Conservation (phyloP, 2,329 filamentous ascomycete species). For the Epichloe baconii region DNA sequence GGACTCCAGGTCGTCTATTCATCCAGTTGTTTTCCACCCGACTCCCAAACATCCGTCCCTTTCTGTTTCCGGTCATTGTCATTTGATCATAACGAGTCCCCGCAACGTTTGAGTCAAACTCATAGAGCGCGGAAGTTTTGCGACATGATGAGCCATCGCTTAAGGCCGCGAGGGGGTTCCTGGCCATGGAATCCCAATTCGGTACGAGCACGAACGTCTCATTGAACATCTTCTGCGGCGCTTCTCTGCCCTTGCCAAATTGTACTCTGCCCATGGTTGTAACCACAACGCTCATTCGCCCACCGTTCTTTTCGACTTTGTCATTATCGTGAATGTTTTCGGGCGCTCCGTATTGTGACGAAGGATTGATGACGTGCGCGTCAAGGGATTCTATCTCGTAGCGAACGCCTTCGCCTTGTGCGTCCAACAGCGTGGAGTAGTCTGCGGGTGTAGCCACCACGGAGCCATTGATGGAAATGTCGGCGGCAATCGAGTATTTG, state of each 20-base stretch:
- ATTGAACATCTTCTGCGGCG: constrained; percentile 56
- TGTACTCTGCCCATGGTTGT: constrained; percentile 60
- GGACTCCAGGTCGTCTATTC: background rate
- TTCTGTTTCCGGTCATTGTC: constrained; percentile 3
- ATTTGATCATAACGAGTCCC: background rate
- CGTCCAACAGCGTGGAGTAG: constrained; percentile 55
- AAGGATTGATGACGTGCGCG: constrained; percentile 63
- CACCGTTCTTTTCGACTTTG: constrained; percentile 35
- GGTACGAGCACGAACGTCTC: constrained; percentile 75
- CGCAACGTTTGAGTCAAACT: background rate
- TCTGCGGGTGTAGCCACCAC: constrained; percentile 46
- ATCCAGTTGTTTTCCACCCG: background rate
- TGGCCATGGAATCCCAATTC: constrained; percentile 47
- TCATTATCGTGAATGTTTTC: constrained; percentile 28
- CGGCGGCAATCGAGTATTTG: constrained; percentile 41
- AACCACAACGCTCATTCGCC: constrained; percentile 57
- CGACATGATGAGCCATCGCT: constrained; percentile 54
- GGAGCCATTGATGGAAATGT: constrained; percentile 72
- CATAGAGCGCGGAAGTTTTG: constrained; percentile 55
- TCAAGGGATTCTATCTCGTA: constrained; percentile 70
- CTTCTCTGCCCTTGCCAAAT: constrained; percentile 50
- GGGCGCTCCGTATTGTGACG: constrained; percentile 45
- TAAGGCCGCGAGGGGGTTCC: constrained; percentile 37
- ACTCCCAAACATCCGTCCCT: background rate
- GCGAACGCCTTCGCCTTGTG: constrained; percentile 41